Conservation (phyloP, 805 yeast genomes). For the Pichia phayaonensis region DNA sequence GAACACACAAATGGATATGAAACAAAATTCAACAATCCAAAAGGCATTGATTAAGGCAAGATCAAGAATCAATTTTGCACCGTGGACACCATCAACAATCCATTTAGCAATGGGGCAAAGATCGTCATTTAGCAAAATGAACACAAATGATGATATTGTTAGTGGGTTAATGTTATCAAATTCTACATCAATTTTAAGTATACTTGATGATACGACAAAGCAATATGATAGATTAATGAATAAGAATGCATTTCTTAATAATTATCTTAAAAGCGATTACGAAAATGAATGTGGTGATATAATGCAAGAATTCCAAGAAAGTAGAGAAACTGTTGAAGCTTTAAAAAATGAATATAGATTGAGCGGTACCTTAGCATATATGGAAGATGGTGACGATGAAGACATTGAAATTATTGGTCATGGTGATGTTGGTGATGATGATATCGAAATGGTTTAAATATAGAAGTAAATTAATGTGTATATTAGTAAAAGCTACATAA, state of each 20-base stretch:
- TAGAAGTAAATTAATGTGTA: not conserved
- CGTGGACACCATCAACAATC: conserved; percentile 76
- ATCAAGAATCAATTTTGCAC: conserved; percentile 66
- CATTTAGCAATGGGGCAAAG: conserved; percentile 71
- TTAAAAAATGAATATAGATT: conserved; percentile 41
- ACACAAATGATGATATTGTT: conserved; percentile 34
- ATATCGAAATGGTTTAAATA: not conserved
- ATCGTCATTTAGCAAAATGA: conserved; percentile 45
- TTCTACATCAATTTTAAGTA: conserved; percentile 62
- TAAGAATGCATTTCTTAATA: conserved; percentile 77
- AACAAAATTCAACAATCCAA: conserved; percentile 33
- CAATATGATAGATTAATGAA: conserved; percentile 77
- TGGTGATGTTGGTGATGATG: not conserved
- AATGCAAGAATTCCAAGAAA: conserved; percentile 39
- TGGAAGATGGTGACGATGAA: conserved; percentile 36
- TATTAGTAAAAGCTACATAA: not conserved
- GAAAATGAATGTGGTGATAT: conserved; percentile 38
- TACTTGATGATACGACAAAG: conserved; percentile 57
- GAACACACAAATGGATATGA: not conserved
- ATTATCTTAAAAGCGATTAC: conserved; percentile 49
- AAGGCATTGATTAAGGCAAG: conserved; percentile 51
- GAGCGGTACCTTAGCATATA: conserved; percentile 35
- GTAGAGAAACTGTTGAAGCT: conserved; percentile 37
- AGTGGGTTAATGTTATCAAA: conserved; percentile 83
- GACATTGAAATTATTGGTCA: not conserved